Conservation (phyloP, 495 filamentous ascomycete species). For the Aspergillus affinis region DNA sequence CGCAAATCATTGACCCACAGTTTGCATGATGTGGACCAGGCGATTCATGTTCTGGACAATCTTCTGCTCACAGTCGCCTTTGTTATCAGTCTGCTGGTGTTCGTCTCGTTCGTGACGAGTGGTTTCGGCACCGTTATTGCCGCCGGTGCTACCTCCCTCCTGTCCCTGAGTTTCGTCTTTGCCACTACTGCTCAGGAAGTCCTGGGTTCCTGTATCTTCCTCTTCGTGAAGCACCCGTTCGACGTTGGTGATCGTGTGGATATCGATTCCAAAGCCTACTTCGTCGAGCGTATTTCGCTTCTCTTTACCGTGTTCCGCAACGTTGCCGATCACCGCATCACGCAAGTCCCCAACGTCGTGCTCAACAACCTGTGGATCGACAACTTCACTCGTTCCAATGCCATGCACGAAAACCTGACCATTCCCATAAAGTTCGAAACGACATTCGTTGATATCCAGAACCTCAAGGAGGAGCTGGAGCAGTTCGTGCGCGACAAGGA, state of each 20-base stretch:
- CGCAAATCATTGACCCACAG: constrained; percentile 82
- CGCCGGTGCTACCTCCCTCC: constrained; percentile 90
- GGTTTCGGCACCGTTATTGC: constrained; percentile 84
- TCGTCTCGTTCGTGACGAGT: constrained; percentile 84
- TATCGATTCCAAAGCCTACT: constrained; percentile 65
- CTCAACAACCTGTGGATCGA: constrained; percentile 91
- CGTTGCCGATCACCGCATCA: constrained; percentile 76
- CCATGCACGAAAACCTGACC: constrained; percentile 84
- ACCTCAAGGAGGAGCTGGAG: constrained; percentile 77
- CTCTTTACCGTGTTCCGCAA: constrained; percentile 91
- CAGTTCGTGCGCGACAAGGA: constrained; percentile 81
- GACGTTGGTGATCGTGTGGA: constrained; percentile 95
- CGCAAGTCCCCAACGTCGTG: constrained; percentile 87
- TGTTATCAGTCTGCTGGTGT: constrained; percentile 80
- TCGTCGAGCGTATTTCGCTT: constrained; percentile 91
- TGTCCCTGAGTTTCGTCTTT: constrained; percentile 94
- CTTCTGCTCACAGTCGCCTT: constrained; percentile 76
- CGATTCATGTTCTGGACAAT: constrained; percentile 84
- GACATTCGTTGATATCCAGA: constrained; percentile 80
- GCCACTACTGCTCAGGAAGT: constrained; percentile 89
- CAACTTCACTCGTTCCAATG: constrained; percentile 84
- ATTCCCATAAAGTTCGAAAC: constrained; percentile 83
- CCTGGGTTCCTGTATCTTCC: constrained; percentile 92
- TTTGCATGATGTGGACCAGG: constrained; percentile 97
- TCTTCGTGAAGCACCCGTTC: constrained; percentile 94